A percentile compares a stretch with the other conserved stretches of the same genome.
These are phyloP conservation scores for Amanita molliuscula DNA, from an alignment of 768 basidiomycete species.

Conservation along the genomic window DNA sequence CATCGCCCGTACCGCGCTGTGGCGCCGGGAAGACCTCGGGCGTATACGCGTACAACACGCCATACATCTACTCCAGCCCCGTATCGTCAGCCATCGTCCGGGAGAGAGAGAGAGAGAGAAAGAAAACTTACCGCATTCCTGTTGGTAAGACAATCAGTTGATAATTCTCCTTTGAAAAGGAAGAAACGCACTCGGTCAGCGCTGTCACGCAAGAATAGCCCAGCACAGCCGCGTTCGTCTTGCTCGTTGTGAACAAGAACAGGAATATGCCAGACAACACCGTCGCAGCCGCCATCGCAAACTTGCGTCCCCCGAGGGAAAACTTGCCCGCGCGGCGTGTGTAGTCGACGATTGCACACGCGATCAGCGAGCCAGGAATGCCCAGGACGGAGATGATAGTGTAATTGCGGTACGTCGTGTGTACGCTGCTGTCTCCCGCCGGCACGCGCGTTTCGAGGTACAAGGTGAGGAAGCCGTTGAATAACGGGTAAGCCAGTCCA, in stretches of 20 bases:
- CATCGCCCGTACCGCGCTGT: conserved; percentile 46
- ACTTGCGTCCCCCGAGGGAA: conserved; percentile 27
- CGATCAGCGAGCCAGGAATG: conserved; percentile 38
- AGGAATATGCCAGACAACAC: conserved; percentile 35
- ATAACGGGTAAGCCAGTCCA: conserved; percentile 45
- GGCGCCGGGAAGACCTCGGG: conserved; percentile 50
- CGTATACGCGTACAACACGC: conserved; percentile 45
- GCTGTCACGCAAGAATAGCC: conserved; percentile 35
- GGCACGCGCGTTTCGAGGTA: conserved; percentile 28
- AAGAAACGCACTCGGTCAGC: conserved; percentile 27
- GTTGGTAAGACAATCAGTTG: background rate
- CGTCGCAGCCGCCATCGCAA: conserved; percentile 35
- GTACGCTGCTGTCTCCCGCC: conserved; percentile 13
- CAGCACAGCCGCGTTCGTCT: conserved; percentile 25
- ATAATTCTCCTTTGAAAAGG: background rate
- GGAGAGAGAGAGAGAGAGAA: no score
- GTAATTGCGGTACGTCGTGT: conserved; percentile 36
- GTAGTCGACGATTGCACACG: conserved; percentile 34
- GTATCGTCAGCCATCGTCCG: background rate
- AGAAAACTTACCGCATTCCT: conserved; percentile 25
- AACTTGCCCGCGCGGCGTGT: conserved; percentile 19
- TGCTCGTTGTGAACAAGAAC: conserved; percentile 42
- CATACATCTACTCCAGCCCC: conserved; percentile 28
- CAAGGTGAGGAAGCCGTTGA: conserved; percentile 39
- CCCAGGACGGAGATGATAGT: conserved; percentile 36